A percentile compares a stretch with the other conserved stretches of the same genome.
phyloP scores from a whole-genome alignment of 2,329 filamentous ascomycete species.

The Pleomassaria siparia region DNA sequence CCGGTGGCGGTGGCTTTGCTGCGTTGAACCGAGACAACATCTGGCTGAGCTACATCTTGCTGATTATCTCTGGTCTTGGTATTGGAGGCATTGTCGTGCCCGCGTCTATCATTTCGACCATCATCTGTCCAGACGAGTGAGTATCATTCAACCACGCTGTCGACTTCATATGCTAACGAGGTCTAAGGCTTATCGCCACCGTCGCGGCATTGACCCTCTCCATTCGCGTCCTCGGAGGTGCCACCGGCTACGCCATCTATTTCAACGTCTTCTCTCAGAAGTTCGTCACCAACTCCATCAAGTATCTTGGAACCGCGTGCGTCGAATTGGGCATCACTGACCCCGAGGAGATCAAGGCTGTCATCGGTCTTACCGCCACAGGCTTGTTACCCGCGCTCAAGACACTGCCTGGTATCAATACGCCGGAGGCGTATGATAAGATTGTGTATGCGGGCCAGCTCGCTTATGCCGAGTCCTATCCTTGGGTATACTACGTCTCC shows the following conservation, averaged over 20 bases:
- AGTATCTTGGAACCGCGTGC: too few relatives aligned
- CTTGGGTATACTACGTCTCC: too few relatives aligned
- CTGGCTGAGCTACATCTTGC: constrained; percentile 56
- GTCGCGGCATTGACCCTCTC: constrained; percentile 43
- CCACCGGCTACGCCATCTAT: constrained; percentile 15
- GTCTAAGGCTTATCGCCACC: constrained; percentile 3
- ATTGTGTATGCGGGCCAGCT: too few relatives aligned
- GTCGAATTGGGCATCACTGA: too few relatives aligned
- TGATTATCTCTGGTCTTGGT: constrained; percentile 64
- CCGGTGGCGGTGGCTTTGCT: constrained; percentile 59
- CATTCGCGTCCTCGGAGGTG: constrained; percentile 37
- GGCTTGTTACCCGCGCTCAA: too few relatives aligned
- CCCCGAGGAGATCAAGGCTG: too few relatives aligned
- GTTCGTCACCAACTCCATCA: background rate
- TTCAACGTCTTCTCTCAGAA: constrained; percentile 4
- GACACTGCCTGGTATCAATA: too few relatives aligned
- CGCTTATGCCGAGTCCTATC: too few relatives aligned
- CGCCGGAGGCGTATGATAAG: too few relatives aligned
- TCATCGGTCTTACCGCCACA: too few relatives aligned
- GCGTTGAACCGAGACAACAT: constrained; percentile 56
- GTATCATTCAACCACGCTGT: too few relatives aligned
- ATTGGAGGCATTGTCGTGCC: constrained; percentile 70
- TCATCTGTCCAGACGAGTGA: constrained; percentile 70
- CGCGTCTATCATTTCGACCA: constrained; percentile 67
- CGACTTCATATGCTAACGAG: too few relatives aligned